phyloP scores from a whole-genome alignment of 495 filamentous ascomycete genomes.

The Annulohypoxylon stygium region DNA sequence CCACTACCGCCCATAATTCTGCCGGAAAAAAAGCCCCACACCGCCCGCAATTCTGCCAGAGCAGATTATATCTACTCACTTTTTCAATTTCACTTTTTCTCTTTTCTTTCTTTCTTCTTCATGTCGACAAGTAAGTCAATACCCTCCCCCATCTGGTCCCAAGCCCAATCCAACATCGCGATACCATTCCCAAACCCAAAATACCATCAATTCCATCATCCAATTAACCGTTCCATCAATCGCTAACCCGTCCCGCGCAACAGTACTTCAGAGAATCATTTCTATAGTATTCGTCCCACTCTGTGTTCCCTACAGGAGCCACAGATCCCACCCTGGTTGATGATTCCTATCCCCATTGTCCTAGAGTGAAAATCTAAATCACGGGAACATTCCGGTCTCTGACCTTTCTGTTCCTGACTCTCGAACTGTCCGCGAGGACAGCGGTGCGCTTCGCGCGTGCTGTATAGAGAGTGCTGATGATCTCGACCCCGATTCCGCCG shows the following conservation, averaged over 20 bases:
- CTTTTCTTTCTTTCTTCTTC: conserved; percentile 53
- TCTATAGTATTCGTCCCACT: conserved; percentile 87
- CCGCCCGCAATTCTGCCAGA: conserved; percentile 10
- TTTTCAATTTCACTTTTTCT: conserved; percentile 12
- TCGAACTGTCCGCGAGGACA: conserved; percentile 65
- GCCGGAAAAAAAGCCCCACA: neutral
- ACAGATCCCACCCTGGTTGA: conserved; percentile 74
- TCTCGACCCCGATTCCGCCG: conserved; percentile 66
- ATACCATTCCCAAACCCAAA: neutral
- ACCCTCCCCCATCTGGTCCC: conserved; percentile 9
- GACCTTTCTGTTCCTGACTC: conserved; percentile 53
- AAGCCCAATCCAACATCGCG: neutral
- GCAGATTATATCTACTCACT: neutral
- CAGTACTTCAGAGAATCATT: conserved; percentile 70
- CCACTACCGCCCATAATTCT: neutral
- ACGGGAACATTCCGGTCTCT: conserved; percentile 44
- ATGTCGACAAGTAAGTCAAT: conserved; percentile 48
- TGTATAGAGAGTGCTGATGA: conserved; percentile 75
- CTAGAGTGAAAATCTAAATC: conserved; percentile 66
- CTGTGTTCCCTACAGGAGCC: conserved; percentile 80
- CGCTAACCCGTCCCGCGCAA: conserved; percentile 27
- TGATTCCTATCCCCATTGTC: conserved; percentile 69
- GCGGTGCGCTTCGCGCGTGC: conserved; percentile 52
- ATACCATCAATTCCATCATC: neutral
- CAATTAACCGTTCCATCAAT: neutral